phyloP scores from a whole-genome alignment of 2,329 filamentous ascomycete genomes.

The Ceratocystis colombiana region DNA sequence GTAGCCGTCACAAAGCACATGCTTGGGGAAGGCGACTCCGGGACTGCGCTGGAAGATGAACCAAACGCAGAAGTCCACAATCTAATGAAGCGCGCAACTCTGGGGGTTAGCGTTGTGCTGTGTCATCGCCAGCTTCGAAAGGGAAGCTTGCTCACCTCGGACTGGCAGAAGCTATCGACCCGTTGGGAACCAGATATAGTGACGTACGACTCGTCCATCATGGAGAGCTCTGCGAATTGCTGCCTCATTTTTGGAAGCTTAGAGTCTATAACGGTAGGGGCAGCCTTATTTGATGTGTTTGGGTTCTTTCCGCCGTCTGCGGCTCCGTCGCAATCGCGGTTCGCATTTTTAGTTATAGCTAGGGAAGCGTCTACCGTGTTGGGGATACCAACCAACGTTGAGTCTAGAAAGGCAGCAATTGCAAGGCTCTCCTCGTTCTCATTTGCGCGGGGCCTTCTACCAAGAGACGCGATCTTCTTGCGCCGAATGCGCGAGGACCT shows the following conservation, averaged over 20 bases:
- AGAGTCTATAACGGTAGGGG: not conserved
- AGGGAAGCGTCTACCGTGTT: not conserved
- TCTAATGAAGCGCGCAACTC: slow-evolving; percentile 36
- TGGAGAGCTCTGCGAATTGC: slow-evolving; percentile 14
- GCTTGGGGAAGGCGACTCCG: slow-evolving; percentile 41
- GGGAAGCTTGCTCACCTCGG: slow-evolving; percentile 44
- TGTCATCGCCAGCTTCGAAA: slow-evolving; percentile 15
- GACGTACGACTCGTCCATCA: slow-evolving; percentile 44
- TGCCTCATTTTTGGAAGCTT: not conserved
- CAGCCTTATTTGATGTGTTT: not conserved
- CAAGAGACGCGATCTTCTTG: slow-evolving; percentile 45
- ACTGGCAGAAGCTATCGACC: slow-evolving; percentile 45
- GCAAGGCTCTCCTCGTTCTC: slow-evolving; percentile 22
- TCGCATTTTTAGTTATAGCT: not conserved
- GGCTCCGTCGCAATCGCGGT: slow-evolving; percentile 7
- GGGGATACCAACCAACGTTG: slow-evolving; percentile 24
- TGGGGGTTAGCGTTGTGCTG: slow-evolving; percentile 17
- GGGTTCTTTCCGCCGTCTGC: not conserved
- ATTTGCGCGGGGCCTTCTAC: slow-evolving; percentile 33
- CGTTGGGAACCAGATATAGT: slow-evolving; percentile 39
- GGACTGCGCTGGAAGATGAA: slow-evolving; percentile 54
- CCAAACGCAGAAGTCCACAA: slow-evolving; percentile 70
- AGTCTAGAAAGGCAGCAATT: slow-evolving; percentile 26
- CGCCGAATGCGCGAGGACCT: slow-evolving; percentile 52
- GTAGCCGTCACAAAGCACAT: slow-evolving; percentile 78